Evolutionary conservation across 2,329 filamentous ascomycete species (phyloP), one percentile per base, ranked within the genome.

Genomic region (Hymenoscyphus infarciens): DNA sequence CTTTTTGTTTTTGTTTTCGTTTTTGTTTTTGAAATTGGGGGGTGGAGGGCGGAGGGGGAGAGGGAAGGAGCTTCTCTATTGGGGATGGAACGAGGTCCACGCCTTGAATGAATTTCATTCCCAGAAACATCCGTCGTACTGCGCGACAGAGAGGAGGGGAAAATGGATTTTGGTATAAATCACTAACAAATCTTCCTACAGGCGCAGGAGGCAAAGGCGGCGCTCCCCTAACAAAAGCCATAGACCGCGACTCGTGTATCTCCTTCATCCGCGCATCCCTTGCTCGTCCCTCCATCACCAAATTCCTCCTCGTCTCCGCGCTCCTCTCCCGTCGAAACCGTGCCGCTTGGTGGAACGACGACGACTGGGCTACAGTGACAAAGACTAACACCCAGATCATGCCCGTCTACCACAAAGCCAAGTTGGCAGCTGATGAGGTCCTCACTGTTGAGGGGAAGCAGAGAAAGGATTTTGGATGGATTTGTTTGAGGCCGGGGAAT

Each of bases 231-330:
- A 88, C 85, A 1, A 80, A 80, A 68, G 79, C 80, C 56, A 80
- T 89, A 60, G 86, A 89, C 73, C 79, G 82, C 49, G 85, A 89
- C 69, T 87, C 87, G 2, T 87, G 86, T 10, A 81, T 82, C 53
- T 79, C 84, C 72, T 85, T 87, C 72, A 83, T 88, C 75, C 80
- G 81, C 57, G 85, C 87, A 5, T 80, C 85, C 0, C 81, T 83
- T 22, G 74, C 80, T 7, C 79, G 80, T 0, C 80, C 84, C 0
- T 75, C 77, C 22, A 77, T 89, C 64, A 83, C 77, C 2, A 83
- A 84, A 64, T 89, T 89, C 75, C 79, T 90, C 57, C 81, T 89
- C 68, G 78, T 90, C 59, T 88, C 86, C 0, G 87, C 87, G 67
- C 73, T 84, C 11, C 79, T 79, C 63, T 82, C 83, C 19, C 81